Conservation (phyloP, 352 stramenopile genomes). For the Phytopythium boreale region DNA sequence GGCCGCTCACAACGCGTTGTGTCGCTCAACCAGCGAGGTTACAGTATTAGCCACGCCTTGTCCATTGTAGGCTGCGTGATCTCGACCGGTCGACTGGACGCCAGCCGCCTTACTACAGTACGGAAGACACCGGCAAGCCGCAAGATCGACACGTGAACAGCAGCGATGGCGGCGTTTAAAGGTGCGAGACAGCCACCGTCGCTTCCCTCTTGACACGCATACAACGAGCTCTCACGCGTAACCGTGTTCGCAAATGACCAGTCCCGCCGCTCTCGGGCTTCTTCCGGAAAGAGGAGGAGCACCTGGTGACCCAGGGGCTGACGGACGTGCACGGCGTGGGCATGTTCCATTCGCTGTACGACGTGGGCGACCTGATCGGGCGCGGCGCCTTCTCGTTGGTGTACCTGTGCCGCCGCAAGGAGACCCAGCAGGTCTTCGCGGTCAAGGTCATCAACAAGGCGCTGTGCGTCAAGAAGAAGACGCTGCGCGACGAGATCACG, state of each 20-base stretch:
- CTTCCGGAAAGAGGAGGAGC: conserved; percentile 86
- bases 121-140: too few species aligned
- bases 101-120: too few species aligned
- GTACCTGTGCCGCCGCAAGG: conserved; percentile 79
- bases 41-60: too few species aligned
- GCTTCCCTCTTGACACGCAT: too few species aligned
- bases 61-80: too few species aligned
- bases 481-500: conserved; percentile 83
- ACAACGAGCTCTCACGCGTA: not conserved
- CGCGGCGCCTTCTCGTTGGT: conserved; percentile 82
- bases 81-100: too few species aligned
- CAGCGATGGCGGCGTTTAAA: conserved; percentile 69
- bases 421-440: conserved; percentile 77
- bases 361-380: conserved; percentile 84
- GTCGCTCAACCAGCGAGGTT: too few species aligned
- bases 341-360: conserved; percentile 90
- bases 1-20: too few species aligned
- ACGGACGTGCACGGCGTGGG: conserved; percentile 73
- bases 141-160: not conserved
- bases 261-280: conserved; percentile 83
- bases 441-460: conserved; percentile 90
- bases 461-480: conserved; percentile 86
- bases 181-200: conserved; percentile 17
- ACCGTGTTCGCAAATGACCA: conserved; percentile 15
- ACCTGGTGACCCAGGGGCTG: conserved; percentile 79